phyloP scores from a whole-genome alignment of 164 flowering plant genomes.

The Annona squamosa region DNA sequence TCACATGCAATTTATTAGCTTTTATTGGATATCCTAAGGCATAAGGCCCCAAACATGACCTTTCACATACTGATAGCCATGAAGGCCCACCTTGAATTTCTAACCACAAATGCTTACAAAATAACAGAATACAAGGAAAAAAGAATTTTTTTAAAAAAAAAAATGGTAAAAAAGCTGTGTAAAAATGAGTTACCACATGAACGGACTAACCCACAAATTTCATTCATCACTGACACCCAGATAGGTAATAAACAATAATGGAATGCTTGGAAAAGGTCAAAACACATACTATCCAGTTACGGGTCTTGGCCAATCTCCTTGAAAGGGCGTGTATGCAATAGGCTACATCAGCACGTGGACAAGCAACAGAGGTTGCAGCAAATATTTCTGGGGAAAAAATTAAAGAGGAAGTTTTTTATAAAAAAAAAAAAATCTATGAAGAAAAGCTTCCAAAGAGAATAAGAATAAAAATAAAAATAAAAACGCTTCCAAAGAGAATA shows the following conservation, averaged over 20 bases:
- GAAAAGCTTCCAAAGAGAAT: background rate
- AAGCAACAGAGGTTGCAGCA: slow-evolving; percentile 56
- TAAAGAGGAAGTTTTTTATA: background rate
- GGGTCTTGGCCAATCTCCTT: slow-evolving; percentile 74
- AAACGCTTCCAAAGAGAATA: background rate
- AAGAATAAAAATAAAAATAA: background rate
- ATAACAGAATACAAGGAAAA: background rate
- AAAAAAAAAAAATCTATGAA: background rate
- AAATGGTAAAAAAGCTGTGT: background rate
- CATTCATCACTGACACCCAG: background rate
- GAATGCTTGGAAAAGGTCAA: background rate
- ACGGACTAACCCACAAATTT: too few relatives aligned
- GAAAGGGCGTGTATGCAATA: slow-evolving; percentile 89
- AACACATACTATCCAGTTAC: slow-evolving; percentile 65
- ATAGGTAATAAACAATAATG: background rate
- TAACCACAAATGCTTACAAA: background rate
- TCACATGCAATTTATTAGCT: background rate
- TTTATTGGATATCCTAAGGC: background rate
- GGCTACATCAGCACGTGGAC: slow-evolving; percentile 92
- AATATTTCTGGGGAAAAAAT: slow-evolving; percentile 46
- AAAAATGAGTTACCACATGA: too few relatives aligned
- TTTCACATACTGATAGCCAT: background rate
- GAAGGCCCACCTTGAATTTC: background rate
- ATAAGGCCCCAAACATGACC: background rate
- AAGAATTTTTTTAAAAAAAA: background rate